Percentiles rank a stretch among this genome's conserved stretches.
Conservation (phyloP, 768 basidiomycete species). For the Leccinellum albellum region DNA sequence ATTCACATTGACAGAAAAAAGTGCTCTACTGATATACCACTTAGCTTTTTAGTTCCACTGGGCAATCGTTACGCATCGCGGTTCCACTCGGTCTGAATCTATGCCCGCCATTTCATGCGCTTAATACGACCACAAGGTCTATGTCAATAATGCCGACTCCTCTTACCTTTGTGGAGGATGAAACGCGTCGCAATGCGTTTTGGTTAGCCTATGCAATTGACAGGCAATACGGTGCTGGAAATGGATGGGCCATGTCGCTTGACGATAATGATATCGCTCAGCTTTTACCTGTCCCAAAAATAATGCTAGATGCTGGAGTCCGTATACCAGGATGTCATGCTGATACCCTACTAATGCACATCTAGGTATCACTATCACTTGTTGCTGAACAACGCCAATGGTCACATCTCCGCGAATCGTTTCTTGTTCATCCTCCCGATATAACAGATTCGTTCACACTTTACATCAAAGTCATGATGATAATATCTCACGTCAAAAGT, state of each 20-base stretch:
- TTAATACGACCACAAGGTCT: slow-evolving; percentile 53
- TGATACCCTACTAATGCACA: slow-evolving; percentile 4
- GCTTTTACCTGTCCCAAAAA: slow-evolving; percentile 58
- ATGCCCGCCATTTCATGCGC: slow-evolving; percentile 61
- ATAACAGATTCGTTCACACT: slow-evolving; percentile 69
- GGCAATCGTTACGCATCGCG: slow-evolving; percentile 52
- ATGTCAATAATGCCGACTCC: slow-evolving; percentile 59
- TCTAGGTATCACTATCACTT: slow-evolving; percentile 47
- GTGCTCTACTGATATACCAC: slow-evolving; percentile 3
- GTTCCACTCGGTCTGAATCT: slow-evolving; percentile 70
- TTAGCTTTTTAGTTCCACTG: slow-evolving; percentile 59
- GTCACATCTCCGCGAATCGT: slow-evolving; percentile 57
- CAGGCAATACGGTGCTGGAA: slow-evolving; percentile 61
- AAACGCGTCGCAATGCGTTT: slow-evolving; percentile 67
- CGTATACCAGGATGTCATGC: slow-evolving; percentile 16
- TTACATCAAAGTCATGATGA: slow-evolving; percentile 64
- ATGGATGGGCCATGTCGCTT: slow-evolving; percentile 66
- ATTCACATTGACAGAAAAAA: background rate
- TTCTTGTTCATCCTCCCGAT: slow-evolving; percentile 56
- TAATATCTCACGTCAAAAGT: slow-evolving; percentile 58
- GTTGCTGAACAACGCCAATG: slow-evolving; percentile 57
- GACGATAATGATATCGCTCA: slow-evolving; percentile 77
- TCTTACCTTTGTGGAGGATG: slow-evolving; percentile 63
- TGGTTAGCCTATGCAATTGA: slow-evolving; percentile 72
- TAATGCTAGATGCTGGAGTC: slow-evolving; percentile 61